Base-by-base conservation (phyloP, 148 eudicot species). In the Fallopia convolvulus region DNA sequence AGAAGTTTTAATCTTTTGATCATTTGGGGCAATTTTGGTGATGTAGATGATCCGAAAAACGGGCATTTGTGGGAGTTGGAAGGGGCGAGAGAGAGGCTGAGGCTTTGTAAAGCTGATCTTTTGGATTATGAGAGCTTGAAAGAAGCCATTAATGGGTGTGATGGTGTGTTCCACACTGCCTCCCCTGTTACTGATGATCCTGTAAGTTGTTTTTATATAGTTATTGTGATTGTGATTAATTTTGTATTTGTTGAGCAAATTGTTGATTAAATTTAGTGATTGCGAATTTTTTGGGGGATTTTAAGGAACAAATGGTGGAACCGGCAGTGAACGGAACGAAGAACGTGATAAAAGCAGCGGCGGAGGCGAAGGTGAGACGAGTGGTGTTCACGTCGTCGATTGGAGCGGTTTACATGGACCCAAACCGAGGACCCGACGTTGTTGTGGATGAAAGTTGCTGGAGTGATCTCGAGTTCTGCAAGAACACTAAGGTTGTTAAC, bases 401-500 rank as follows among this genome's bases (percentile, higher is more conserved):
- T 1, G 99, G 99, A 33, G 97, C 99, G 0, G 92, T 94, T 17
- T 86, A 93, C 82, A 94, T 94, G 99, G 94, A 92, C 81, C 97
- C 99, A 0, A 88, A 87, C 53, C 79, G 99, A 72, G 50, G 83
- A 81, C 92, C 97, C n/a, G 93, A 90, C 1, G 74, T 80, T n/a
- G 91, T 94, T 8, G 96, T 94, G 1, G 99, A 94, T 33, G 99
- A 94, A 70, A 88, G 81, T 79, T 94, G 97, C 81, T 94, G 99
- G 99, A 94, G 99, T 81, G 96, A 94, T 75, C 99, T 92, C 72
- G 99, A 94, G 46, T 94, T 94, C 81, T 94, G 98, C 92, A 94
- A 92, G 80, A 88, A 78, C 85, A 94, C 98, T 47, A 94, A 92
- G 98, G 98, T 91, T 12, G 3, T 36, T 36, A 36, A 36, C 39